Evolutionary conservation across 179 eudicot species (phyloP).

Genomic region (Dionaea muscipula): DNA sequence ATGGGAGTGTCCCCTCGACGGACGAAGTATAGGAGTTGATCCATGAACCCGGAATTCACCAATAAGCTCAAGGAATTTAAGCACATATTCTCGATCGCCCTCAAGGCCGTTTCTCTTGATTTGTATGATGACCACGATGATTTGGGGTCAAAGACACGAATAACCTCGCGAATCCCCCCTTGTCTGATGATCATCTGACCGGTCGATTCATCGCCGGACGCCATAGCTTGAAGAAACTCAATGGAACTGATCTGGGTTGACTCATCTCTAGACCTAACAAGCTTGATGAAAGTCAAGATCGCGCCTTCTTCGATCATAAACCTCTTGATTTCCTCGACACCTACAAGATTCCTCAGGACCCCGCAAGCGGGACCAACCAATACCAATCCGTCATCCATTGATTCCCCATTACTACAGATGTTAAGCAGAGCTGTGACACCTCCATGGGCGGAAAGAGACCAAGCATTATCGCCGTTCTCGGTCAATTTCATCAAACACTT

Average conservation of each 20-base stretch:
- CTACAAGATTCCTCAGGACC: constrained; percentile 60
- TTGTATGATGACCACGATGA: constrained; percentile 27
- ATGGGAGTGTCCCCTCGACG: constrained; percentile 44
- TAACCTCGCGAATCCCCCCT: constrained; percentile 40
- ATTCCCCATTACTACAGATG: constrained; percentile 27
- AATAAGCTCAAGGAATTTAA: constrained; percentile 27
- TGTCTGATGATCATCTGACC: constrained; percentile 31
- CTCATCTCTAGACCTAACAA: constrained; percentile 49
- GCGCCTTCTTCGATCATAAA: constrained; percentile 70
- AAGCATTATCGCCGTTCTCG: constrained; percentile 64
- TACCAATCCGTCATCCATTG: constrained; percentile 18
- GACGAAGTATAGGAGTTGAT: constrained; percentile 42
- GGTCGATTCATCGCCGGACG: constrained; percentile 38
- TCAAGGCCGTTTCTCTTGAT: constrained; percentile 42
- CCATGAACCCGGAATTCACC: constrained; percentile 41
- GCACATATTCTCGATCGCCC: constrained; percentile 48
- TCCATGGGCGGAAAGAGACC: constrained; percentile 88
- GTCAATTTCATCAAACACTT: constrained; percentile 49
- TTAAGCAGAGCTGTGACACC: constrained; percentile 55
- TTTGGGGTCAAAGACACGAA: constrained; percentile 44
- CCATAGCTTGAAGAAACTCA: constrained; percentile 49
- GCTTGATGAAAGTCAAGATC: constrained; percentile 26
- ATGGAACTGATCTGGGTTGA: constrained; percentile 31
- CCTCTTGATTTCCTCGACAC: constrained; percentile 69
- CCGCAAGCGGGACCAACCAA: constrained; percentile 50